Percentiles rank a stretch among this genome's conserved stretches.
Conservation (phyloP, 768 basidiomycete species). For the Cystoderma amianthinum region DNA sequence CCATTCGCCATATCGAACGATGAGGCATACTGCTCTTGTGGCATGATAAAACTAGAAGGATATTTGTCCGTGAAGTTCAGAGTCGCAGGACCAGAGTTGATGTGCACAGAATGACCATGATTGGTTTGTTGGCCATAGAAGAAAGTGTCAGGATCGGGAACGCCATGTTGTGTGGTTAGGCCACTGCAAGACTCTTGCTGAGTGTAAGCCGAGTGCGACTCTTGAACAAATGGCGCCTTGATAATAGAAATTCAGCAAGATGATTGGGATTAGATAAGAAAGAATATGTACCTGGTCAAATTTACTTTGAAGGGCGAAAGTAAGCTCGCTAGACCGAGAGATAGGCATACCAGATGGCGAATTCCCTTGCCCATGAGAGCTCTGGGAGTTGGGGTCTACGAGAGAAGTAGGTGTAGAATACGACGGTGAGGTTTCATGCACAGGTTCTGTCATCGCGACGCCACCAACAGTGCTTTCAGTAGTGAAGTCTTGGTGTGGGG, state of each 20-base stretch:
- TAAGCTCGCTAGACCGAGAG: slow-evolving; percentile 26
- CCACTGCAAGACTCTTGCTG: too few species aligned
- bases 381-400: slow-evolving; percentile 27
- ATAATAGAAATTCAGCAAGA: background rate
- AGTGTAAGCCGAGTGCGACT: too few species aligned
- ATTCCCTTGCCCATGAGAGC: slow-evolving; percentile 17
- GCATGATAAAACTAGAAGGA: background rate
- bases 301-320: slow-evolving; percentile 24
- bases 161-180: too few species aligned
- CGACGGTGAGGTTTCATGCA: background rate
- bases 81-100: background rate
- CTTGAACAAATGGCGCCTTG: too few species aligned
- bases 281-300: slow-evolving; percentile 13
- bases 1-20: background rate
- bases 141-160: background rate
- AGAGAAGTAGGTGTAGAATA: slow-evolving; percentile 36
- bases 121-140: background rate
- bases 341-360: slow-evolving; percentile 15
- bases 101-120: background rate
- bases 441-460: background rate
- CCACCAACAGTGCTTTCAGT: background rate
- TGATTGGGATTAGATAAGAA: background rate
- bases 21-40: background rate
- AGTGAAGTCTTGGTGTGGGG: slow-evolving; percentile 19
- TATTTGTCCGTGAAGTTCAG: background rate